These are phyloP conservation scores for Cercospora nicotianae DNA, from an alignment of 2,329 filamentous ascomycete species.

Conservation along the genomic window DNA sequence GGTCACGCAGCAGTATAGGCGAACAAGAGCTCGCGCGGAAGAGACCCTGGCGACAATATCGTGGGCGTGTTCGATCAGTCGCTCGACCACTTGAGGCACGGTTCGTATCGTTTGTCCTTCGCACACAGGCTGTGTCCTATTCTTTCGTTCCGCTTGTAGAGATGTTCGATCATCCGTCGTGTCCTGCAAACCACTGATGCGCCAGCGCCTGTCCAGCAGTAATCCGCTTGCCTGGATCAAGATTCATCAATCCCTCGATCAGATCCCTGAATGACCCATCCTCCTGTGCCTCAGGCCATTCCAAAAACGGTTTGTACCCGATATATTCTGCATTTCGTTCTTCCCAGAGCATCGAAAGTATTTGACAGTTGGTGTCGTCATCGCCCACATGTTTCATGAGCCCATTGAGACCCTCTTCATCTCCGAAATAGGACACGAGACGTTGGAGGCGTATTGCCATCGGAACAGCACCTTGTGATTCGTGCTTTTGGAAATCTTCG, in stretches of 20 bases:
- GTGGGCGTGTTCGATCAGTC: too few relatives aligned
- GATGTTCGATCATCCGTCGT: too few relatives aligned
- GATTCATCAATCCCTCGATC: not conserved
- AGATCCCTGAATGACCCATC: constrained; percentile 5
- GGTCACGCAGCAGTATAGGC: too few relatives aligned
- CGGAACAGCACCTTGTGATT: constrained; percentile 30
- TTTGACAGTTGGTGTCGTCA: constrained; percentile 35
- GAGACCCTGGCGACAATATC: too few relatives aligned
- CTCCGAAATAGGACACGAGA: constrained; percentile 37
- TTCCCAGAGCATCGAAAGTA: constrained; percentile 29
- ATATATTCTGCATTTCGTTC: constrained; percentile 11
- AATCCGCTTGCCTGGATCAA: constrained; percentile 7
- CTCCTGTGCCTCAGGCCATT: not conserved
- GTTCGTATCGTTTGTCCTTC: too few relatives aligned
- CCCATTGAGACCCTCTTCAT: constrained; percentile 32
- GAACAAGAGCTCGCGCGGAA: too few relatives aligned
- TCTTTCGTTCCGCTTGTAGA: too few relatives aligned
- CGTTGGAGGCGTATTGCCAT: constrained; percentile 34
- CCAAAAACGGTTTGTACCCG: constrained; percentile 1
- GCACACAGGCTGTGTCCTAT: too few relatives aligned
- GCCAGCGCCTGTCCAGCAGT: constrained; percentile 3
- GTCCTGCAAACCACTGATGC: constrained; percentile 11
- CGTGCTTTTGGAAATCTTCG: constrained; percentile 31
- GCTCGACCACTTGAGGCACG: too few relatives aligned
- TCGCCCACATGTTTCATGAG: constrained; percentile 40